Base-by-base conservation (phyloP, 768 basidiomycete genomes). In the Rhodosporidiobolus sp. region DNA sequence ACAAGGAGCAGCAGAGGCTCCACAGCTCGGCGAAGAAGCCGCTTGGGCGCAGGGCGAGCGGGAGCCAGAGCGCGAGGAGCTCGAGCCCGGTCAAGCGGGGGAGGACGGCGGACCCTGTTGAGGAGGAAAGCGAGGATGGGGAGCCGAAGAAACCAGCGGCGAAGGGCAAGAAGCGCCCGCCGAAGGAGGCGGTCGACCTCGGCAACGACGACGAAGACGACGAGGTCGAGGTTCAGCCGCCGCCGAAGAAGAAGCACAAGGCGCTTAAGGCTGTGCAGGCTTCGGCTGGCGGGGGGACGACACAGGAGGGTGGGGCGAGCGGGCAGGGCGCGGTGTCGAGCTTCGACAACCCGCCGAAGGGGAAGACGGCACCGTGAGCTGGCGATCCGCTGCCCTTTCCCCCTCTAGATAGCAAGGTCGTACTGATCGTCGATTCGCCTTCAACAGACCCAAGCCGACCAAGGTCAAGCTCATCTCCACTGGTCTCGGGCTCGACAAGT, bases 391-490 rank as follows among this genome's bases (percentile, higher is more conserved):
- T 48, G 19, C 24, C 0, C n/a, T 62, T 46, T 4, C 14, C 9
- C 26, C 35, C 9, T 10, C 50, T 43, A 28, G 1, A 28, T 6
- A 14, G 19, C n/a, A 49, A 12, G 35, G 30, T 14, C 5, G 26
- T 30, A 16, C 52, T 28, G 46, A 19, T 30, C 7, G 45, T 6
- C 20, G 5, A 1, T 26, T n/a, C 28, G 32, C 16, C 30, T n/a
- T 45, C n/a, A n/a, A 45, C 52, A 67, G 60, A 12, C 14, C 24
- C 49, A 70, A 65, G 56, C 24, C 63, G 2, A 66, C 50, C 12
- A 68, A 54, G 28, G 14, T 90, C 34, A 83, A 83, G 50, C 77
- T 92, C 62, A 84, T 92, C 84, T 88, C 89, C 1, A 93, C 91
- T 0, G 86, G 88, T 65, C 83, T 90, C 3, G 79, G 77, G 2